Evolutionary conservation across 2,329 filamentous ascomycete genomes (phyloP).

Genomic region (Colletotrichum lupini): DNA sequence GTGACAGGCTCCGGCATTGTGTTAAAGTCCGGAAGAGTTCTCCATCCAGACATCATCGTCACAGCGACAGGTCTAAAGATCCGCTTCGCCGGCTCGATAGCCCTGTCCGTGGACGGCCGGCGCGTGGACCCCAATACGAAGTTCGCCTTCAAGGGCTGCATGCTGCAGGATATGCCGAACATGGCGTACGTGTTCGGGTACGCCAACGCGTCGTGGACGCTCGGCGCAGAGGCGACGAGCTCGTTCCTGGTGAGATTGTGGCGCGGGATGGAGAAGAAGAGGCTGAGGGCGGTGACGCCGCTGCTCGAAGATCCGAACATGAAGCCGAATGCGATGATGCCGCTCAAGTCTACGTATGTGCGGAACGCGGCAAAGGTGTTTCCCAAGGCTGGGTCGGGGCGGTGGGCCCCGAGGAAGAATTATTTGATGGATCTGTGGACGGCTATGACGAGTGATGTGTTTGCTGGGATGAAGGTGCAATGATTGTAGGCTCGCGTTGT

Average conservation of each 20-base stretch:
- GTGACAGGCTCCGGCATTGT: constrained; percentile 56
- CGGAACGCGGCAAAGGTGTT: constrained; percentile 51
- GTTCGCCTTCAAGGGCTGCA: constrained; percentile 68
- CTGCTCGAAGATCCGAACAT: constrained; percentile 51
- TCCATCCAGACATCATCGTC: constrained; percentile 71
- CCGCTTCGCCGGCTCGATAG: constrained; percentile 63
- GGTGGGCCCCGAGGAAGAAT: constrained; percentile 37
- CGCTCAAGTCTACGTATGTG: constrained; percentile 63
- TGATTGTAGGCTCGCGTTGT: background rate
- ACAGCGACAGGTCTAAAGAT: constrained; percentile 73
- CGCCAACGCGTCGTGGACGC: constrained; percentile 70
- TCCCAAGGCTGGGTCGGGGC: constrained; percentile 57
- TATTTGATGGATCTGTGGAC: constrained; percentile 19
- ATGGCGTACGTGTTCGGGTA: constrained; percentile 69
- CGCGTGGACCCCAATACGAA: constrained; percentile 54
- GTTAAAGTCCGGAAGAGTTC: constrained; percentile 53
- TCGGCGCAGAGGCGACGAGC: constrained; percentile 66
- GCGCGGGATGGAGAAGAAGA: constrained; percentile 58
- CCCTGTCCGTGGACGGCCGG: constrained; percentile 61
- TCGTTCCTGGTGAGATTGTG: constrained; percentile 61
- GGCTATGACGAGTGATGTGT: constrained; percentile 8
- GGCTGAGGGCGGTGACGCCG: constrained; percentile 56
- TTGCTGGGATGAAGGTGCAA: background rate
- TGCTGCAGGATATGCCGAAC: constrained; percentile 74
- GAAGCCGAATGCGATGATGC: constrained; percentile 52